Evolutionary conservation across 2,329 filamentous ascomycete species (phyloP).

Genomic region (Chalara sp.): DNA sequence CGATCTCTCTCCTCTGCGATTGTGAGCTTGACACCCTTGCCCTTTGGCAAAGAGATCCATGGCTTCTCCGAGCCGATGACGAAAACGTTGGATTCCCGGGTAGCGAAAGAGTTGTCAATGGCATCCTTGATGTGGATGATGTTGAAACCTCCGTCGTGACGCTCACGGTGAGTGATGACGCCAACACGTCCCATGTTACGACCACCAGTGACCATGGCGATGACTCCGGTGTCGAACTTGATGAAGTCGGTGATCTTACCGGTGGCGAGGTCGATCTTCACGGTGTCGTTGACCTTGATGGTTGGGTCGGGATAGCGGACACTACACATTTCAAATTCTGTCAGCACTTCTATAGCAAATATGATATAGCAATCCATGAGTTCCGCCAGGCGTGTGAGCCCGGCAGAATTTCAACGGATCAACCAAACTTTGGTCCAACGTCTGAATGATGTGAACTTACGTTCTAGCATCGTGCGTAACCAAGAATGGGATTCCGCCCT

Average conservation of each 20-base stretch:
- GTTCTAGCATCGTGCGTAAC: constrained; percentile 99
- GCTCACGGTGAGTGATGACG: constrained; percentile 99
- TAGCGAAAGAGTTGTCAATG: constrained; percentile 99
- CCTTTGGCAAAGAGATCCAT: constrained; percentile 99
- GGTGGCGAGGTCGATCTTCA: constrained; percentile 95
- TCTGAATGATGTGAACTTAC: constrained; percentile 99
- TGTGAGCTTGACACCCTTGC: constrained; percentile 99
- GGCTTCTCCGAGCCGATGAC: constrained; percentile 98
- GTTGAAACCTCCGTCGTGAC: constrained; percentile 99
- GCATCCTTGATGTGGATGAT: constrained; percentile 99
- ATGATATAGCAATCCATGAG: constrained; percentile 23
- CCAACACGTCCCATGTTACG: constrained; percentile 99
- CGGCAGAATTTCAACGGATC: constrained; percentile 29
- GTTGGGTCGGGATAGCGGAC: constrained; percentile 98
- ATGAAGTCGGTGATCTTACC: constrained; percentile 99
- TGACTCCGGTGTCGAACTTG: constrained; percentile 96
- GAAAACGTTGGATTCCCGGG: constrained; percentile 99
- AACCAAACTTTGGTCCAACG: constrained; percentile 99
- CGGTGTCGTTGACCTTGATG: constrained; percentile 99
- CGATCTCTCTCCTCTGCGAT: constrained; percentile 99
- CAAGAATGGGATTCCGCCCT: constrained; percentile 99
- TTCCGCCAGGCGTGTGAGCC: not conserved
- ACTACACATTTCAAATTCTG: constrained; percentile 43
- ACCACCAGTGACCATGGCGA: constrained; percentile 98
- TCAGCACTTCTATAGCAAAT: constrained; percentile 24